phyloP scores from a whole-genome alignment of 352 stramenopile species.

The Globisporangium rhizosaccharum region DNA sequence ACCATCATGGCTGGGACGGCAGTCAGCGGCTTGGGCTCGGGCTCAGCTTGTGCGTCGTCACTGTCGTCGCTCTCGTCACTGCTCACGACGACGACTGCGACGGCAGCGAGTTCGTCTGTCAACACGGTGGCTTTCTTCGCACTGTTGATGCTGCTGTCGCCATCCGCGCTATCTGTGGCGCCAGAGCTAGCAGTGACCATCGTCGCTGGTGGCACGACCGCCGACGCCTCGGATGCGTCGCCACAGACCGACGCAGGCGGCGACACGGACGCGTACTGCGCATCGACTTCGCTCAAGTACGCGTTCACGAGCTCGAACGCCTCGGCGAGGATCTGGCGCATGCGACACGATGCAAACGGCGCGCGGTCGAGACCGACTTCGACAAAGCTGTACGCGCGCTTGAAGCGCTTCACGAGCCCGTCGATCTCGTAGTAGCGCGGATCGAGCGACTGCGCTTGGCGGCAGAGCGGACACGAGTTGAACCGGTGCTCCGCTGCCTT shows the following conservation, averaged over 20 bases:
- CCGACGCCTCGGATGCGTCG: constrained; percentile 3
- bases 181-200: background rate
- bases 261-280: constrained; percentile 54
- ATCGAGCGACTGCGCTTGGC: constrained; percentile 66
- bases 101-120: background rate
- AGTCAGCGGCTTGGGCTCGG: constrained; percentile 3
- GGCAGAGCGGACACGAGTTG: constrained; percentile 66
- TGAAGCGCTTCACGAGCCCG: constrained; percentile 70
- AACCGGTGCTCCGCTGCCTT: constrained; percentile 70
- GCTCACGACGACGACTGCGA: background rate
- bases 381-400: constrained; percentile 60
- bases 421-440: constrained; percentile 80
- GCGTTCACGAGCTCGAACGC: constrained; percentile 52
- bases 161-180: background rate
- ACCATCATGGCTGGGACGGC: background rate
- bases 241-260: constrained; percentile 22
- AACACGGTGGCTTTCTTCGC: background rate
- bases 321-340: constrained; percentile 68
- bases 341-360: constrained; percentile 48
- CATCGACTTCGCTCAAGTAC: constrained; percentile 43
- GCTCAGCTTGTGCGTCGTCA: background rate
- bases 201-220: background rate
- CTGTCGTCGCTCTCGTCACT: background rate
- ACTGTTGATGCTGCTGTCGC: background rate
- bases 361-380: constrained; percentile 40